Percentiles rank a stretch among this genome's conserved stretches.
Conservation (phyloP, 2,329 filamentous ascomycete species). For the Macrophomina tecta region DNA sequence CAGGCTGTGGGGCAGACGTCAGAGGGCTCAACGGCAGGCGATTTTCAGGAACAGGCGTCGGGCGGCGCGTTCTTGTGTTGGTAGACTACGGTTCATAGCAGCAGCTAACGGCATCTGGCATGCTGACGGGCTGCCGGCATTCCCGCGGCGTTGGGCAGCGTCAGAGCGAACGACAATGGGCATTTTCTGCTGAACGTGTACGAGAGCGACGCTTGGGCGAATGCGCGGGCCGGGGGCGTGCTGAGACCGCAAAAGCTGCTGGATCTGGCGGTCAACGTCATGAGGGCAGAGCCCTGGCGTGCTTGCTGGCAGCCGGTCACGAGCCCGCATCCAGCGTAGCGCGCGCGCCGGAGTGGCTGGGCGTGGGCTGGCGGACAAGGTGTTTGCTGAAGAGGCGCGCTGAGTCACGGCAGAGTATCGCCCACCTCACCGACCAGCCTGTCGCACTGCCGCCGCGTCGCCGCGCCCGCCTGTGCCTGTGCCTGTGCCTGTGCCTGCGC, state of each 20-base stretch:
- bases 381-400: not conserved
- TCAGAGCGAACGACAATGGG: slow-evolving; percentile 9
- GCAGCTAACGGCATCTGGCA: not conserved
- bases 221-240: not conserved
- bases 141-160: slow-evolving; percentile 8
- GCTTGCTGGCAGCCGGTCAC: not conserved
- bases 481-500: slow-evolving; percentile 2
- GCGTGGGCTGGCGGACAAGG: not conserved
- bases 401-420: not conserved
- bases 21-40: not conserved
- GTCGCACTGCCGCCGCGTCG: not conserved
- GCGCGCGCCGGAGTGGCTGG: not conserved
- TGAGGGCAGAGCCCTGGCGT: slow-evolving; percentile 4
- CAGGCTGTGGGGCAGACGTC: slow-evolving; percentile 16
- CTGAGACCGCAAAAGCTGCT: not conserved
- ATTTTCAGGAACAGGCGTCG: not conserved
- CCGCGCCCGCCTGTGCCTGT: not conserved
- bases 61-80: not conserved
- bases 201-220: not conserved
- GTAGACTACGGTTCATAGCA: slow-evolving; percentile 17
- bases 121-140: slow-evolving; percentile 9
- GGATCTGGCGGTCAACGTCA: slow-evolving; percentile 10
- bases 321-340: not conserved
- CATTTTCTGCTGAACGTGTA: not conserved
- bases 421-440: not conserved